These are phyloP conservation scores for Articulospora tetracladia DNA, from an alignment of 495 filamentous ascomycete genomes.

Conservation along the genomic window DNA sequence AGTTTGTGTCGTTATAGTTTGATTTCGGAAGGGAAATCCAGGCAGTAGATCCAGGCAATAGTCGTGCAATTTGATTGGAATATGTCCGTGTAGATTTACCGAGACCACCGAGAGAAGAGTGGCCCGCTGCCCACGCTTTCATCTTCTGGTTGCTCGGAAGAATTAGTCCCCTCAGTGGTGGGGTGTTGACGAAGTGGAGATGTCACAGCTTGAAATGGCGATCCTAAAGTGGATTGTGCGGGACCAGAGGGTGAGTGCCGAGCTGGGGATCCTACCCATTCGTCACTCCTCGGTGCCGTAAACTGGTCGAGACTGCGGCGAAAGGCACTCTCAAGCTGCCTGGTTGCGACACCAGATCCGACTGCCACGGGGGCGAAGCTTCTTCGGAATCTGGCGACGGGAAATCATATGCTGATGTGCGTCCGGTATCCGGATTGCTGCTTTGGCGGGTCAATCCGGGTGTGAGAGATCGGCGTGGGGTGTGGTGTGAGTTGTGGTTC, in stretches of 20 bases:
- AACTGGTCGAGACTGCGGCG: constrained; percentile 5
- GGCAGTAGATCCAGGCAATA: too few species aligned
- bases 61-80: too few species aligned
- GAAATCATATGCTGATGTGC: neutral
- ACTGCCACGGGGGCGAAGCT: constrained; percentile 19
- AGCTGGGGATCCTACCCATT: neutral
- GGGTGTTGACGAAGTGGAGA: neutral
- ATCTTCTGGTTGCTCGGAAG: neutral
- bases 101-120: neutral
- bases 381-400: constrained; percentile 6
- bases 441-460: constrained; percentile 9
- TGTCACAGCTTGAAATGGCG: neutral
- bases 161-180: neutral
- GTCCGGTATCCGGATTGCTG: neutral
- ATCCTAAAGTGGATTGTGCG: neutral
- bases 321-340: neutral
- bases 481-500: neutral
- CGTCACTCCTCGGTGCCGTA: neutral
- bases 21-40: too few species aligned
- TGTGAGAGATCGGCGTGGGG: constrained; percentile 15
- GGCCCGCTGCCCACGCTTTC: neutral
- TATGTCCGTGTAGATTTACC: too few species aligned
- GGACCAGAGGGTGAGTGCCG: neutral
- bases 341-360: constrained; percentile 14
- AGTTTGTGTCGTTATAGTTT: too few species aligned